Conservation (phyloP, 2,329 filamentous ascomycete species). For the Fusarium coicis region DNA sequence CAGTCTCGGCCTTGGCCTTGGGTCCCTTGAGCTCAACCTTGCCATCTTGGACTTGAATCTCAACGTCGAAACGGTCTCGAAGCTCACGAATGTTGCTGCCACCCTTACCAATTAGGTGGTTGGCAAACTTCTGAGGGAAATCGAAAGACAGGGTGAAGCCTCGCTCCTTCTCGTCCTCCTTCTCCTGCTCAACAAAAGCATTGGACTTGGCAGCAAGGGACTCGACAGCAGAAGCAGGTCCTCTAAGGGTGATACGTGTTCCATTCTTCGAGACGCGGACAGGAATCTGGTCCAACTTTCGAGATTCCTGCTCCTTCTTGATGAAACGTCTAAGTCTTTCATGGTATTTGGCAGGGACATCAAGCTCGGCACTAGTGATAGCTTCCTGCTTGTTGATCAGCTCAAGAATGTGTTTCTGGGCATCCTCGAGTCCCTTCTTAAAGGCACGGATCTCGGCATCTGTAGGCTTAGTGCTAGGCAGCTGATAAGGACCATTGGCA, state of each 20-base stretch:
- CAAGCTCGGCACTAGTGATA: slow-evolving; percentile 61
- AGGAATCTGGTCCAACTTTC: slow-evolving; percentile 67
- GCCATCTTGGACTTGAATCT: slow-evolving; percentile 91
- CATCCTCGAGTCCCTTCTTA: slow-evolving; percentile 65
- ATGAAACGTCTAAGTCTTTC: slow-evolving; percentile 72
- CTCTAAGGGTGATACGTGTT: slow-evolving; percentile 77
- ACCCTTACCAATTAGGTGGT: slow-evolving; percentile 79
- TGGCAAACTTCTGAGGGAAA: slow-evolving; percentile 94
- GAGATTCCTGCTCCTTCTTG: slow-evolving; percentile 70
- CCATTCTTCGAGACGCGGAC: slow-evolving; percentile 68
- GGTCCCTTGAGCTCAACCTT: slow-evolving; percentile 96
- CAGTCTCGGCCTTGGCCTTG: slow-evolving; percentile 90
- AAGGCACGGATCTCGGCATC: slow-evolving; percentile 64
- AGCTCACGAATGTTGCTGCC: slow-evolving; percentile 74
- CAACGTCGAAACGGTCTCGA: slow-evolving; percentile 74
- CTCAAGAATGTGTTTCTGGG: slow-evolving; percentile 66
- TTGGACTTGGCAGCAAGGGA: slow-evolving; percentile 77
- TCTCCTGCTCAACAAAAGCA: slow-evolving; percentile 86
- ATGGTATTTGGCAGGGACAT: slow-evolving; percentile 72
- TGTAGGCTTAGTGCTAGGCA: slow-evolving; percentile 65
- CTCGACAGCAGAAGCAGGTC: slow-evolving; percentile 78
- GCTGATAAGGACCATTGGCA: slow-evolving; percentile 59
- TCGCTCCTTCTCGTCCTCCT: slow-evolving; percentile 92
- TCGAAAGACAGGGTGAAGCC: slow-evolving; percentile 88
- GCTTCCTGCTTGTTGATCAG: slow-evolving; percentile 69